Evolutionary conservation across 257 asterid genomes (phyloP).

Genomic region (Primulina eburnea): DNA sequence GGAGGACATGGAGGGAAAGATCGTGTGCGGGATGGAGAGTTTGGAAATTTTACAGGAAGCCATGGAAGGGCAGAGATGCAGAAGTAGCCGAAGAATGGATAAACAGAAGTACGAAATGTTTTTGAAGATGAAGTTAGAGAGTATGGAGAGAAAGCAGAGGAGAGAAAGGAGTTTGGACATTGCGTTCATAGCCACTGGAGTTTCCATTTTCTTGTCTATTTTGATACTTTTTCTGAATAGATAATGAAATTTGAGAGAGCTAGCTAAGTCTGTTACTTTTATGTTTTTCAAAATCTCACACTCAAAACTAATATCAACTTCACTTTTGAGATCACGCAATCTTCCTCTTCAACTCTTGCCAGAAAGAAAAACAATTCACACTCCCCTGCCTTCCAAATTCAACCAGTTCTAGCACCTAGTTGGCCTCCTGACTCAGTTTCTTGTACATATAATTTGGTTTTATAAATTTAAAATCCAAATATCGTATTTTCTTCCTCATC

Average conservation of each 20-base stretch:
- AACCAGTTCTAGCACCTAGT: too few relatives aligned
- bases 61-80: slow-evolving; percentile 54
- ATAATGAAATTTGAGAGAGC: not conserved
- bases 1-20: slow-evolving; percentile 81
- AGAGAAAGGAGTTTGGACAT: slow-evolving; percentile 54
- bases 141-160: slow-evolving; percentile 37
- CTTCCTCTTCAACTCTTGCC: too few relatives aligned
- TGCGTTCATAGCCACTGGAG: slow-evolving; percentile 37
- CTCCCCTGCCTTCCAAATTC: too few relatives aligned
- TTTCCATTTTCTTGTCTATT: slow-evolving; percentile 45
- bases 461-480: too few relatives aligned
- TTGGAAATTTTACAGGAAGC: slow-evolving; percentile 42
- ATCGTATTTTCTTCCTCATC: too few relatives aligned
- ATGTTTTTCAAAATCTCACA: too few relatives aligned
- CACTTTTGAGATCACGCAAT: too few relatives aligned
- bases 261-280: too few relatives aligned
- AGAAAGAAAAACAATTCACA: too few relatives aligned
- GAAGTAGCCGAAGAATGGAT: slow-evolving; percentile 31
- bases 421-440: too few relatives aligned
- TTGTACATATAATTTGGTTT: too few relatives aligned
- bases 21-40: slow-evolving; percentile 50
- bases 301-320: too few relatives aligned
- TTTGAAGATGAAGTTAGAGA: slow-evolving; percentile 32
- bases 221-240: slow-evolving; percentile 38
- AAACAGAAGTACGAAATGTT: slow-evolving; percentile 35